Conservation (phyloP, 2,329 filamentous ascomycete genomes). For the Pleurostoma richardsiae region DNA sequence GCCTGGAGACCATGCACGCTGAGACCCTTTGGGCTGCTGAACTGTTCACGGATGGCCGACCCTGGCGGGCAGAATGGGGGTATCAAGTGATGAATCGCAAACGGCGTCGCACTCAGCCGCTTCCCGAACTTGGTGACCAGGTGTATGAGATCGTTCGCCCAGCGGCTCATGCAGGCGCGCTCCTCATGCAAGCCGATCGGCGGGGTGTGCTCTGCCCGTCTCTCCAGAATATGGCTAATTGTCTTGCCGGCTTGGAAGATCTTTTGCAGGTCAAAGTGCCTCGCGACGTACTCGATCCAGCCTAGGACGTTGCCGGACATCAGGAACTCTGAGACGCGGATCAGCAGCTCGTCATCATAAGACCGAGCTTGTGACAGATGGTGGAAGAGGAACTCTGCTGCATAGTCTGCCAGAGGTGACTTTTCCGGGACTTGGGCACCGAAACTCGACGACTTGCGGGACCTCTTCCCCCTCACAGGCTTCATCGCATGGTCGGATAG, state of each 20-base stretch:
- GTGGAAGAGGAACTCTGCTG: conserved; percentile 15
- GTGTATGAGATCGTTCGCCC: conserved; percentile 14
- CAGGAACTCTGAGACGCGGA: conserved; percentile 12
- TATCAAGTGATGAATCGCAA: conserved; percentile 15
- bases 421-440: background rate
- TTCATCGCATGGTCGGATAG: conserved; percentile 6
- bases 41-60: conserved; percentile 15
- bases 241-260: conserved; percentile 16
- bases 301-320: conserved; percentile 6
- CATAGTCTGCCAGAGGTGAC: conserved; percentile 10
- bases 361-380: conserved; percentile 10
- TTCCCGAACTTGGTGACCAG: conserved; percentile 15
- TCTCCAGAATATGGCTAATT: conserved; percentile 6
- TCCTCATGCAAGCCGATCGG: conserved; percentile 2
- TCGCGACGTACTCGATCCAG: conserved; percentile 16
- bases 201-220: conserved; percentile 7
- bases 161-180: conserved; percentile 10
- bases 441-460: background rate
- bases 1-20: conserved; percentile 8
- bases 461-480: background rate
- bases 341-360: conserved; percentile 9
- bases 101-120: conserved; percentile 6
- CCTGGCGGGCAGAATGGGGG: conserved; percentile 16
- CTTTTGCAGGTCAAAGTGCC: conserved; percentile 9
- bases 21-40: conserved; percentile 11